phyloP scores from a whole-genome alignment of 1,139 yeast species.

The Nadsonia commutata region DNA sequence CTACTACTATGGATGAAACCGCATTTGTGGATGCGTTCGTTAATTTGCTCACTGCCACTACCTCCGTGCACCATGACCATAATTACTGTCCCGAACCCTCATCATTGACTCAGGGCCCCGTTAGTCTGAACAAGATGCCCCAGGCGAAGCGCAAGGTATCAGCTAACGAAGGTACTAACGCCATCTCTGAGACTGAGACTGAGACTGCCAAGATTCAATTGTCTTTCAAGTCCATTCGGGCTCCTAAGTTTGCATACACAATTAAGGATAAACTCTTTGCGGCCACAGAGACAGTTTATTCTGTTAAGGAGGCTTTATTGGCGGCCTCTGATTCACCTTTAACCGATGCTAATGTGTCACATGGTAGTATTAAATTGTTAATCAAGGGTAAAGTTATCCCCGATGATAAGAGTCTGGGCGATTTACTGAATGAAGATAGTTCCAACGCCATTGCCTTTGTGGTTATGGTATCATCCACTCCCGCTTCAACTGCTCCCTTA shows the following conservation, averaged over 20 bases:
- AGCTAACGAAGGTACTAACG: not conserved
- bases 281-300: not conserved
- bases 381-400: not conserved
- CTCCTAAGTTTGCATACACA: not conserved
- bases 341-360: not conserved
- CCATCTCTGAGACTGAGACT: not conserved
- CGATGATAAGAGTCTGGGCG: not conserved
- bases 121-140: not conserved
- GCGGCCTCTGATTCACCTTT: not conserved
- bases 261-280: not conserved
- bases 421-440: not conserved
- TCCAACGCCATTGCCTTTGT: not conserved
- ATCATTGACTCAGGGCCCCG: not conserved
- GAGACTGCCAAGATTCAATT: not conserved
- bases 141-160: not conserved
- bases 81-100: not conserved
- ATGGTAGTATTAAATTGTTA: not conserved
- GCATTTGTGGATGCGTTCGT: not conserved
- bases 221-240: not conserved
- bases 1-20: not conserved
- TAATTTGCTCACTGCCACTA: not conserved
- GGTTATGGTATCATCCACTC: not conserved
- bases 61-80: not conserved
- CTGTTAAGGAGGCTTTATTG: not conserved
- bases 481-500: not conserved